phyloP scores from a whole-genome alignment of 1,284 basidiomycete genomes.

The Ceratobasidium sp. region DNA sequence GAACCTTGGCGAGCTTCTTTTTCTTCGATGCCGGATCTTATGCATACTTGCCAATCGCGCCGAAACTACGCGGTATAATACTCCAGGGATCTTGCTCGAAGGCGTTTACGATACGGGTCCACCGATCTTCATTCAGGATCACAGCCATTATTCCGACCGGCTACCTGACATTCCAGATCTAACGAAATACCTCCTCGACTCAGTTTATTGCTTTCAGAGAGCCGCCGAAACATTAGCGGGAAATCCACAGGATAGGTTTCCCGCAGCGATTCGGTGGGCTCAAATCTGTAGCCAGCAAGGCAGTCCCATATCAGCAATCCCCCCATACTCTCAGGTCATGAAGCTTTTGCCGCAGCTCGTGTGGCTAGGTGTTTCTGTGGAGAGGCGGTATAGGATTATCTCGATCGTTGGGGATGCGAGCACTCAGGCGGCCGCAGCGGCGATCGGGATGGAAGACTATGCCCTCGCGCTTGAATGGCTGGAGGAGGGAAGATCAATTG shows the following conservation, averaged over 20 bases:
- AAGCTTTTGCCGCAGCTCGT: not conserved
- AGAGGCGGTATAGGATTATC: not conserved
- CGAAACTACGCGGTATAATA: no score
- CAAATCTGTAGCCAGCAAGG: no score
- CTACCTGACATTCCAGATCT: no score
- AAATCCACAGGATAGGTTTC: not conserved
- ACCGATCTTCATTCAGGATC: no score
- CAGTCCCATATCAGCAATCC: not conserved
- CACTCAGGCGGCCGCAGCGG: constrained; percentile 10
- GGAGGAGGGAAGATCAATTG: constrained; percentile 17
- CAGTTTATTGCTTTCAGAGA: no score
- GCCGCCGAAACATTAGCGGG: not conserved
- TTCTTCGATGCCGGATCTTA: no score
- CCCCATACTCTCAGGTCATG: not conserved
- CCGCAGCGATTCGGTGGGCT: not conserved
- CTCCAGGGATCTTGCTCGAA: no score
- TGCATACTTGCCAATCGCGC: no score
- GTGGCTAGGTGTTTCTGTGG: not conserved
- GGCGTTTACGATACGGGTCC: no score
- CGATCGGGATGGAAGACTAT: not conserved
- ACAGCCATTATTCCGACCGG: no score
- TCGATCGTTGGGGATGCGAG: not conserved
- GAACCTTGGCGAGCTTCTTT: no score
- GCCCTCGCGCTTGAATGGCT: constrained; percentile 17
- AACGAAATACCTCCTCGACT: no score